Percentiles rank a stretch among this genome's conserved stretches.
These are phyloP conservation scores for Fusarium austroafricanum DNA, from an alignment of 2,329 filamentous ascomycete genomes.

Conservation along the genomic window DNA sequence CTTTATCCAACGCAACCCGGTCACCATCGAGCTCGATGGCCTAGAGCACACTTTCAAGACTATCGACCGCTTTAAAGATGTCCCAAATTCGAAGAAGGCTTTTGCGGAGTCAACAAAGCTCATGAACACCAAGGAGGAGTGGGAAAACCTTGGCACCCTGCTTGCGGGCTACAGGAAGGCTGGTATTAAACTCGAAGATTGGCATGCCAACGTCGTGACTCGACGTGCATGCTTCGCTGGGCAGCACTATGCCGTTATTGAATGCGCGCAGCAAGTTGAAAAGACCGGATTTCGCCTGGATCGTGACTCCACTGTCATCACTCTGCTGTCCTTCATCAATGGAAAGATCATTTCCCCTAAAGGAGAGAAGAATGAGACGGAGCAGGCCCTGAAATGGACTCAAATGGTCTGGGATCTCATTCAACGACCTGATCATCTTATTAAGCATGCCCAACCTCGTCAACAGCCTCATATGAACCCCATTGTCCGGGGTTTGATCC, in stretches of 20 bases:
- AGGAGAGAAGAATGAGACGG: constrained; percentile 49
- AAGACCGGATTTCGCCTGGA: constrained; percentile 60
- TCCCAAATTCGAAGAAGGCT: constrained; percentile 57
- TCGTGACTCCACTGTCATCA: constrained; percentile 53
- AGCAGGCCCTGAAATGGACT: constrained; percentile 58
- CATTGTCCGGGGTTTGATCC: constrained; percentile 47
- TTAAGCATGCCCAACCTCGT: constrained; percentile 17
- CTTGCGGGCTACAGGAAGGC: constrained; percentile 63
- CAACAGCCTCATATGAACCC: constrained; percentile 44
- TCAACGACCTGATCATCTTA: constrained; percentile 56
- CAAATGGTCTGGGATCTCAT: constrained; percentile 63
- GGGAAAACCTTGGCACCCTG: constrained; percentile 63
- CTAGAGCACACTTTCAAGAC: constrained; percentile 64
- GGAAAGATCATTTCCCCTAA: constrained; percentile 52
- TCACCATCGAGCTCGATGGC: constrained; percentile 69
- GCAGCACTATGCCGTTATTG: constrained; percentile 60
- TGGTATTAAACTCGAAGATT: constrained; percentile 51
- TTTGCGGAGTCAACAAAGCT: constrained; percentile 53
- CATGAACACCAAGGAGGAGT: constrained; percentile 64
- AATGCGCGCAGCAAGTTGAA: constrained; percentile 60
- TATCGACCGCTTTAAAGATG: constrained; percentile 55
- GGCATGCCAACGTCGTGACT: constrained; percentile 55
- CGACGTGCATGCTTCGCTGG: constrained; percentile 56
- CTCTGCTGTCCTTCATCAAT: constrained; percentile 47
- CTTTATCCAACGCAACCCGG: constrained; percentile 64